These are phyloP conservation scores for Xylona heveae DNA, from an alignment of 495 filamentous ascomycete species.

Conservation along the genomic window DNA sequence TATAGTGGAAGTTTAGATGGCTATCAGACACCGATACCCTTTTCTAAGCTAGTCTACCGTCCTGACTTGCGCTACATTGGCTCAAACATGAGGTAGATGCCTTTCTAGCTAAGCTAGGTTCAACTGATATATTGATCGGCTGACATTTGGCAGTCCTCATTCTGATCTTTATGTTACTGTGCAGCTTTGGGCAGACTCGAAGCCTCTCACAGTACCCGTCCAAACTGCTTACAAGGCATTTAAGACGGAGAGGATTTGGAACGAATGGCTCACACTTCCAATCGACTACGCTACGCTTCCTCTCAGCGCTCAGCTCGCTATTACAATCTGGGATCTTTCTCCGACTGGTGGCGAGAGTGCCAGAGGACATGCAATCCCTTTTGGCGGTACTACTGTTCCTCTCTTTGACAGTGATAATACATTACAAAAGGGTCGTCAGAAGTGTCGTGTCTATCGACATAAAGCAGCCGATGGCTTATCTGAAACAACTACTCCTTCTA, in stretches of 20 bases:
- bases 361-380: slow-evolving; percentile 61
- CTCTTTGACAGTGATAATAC: slow-evolving; percentile 84
- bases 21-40: slow-evolving; percentile 53
- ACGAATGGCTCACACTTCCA: slow-evolving; percentile 86
- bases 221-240: slow-evolving; percentile 87
- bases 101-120: slow-evolving; percentile 2
- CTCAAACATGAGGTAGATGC: slow-evolving; percentile 39
- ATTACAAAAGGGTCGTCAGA: slow-evolving; percentile 76
- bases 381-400: slow-evolving; percentile 78
- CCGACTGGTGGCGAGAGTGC: slow-evolving; percentile 43
- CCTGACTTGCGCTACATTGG: slow-evolving; percentile 70
- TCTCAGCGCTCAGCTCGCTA: slow-evolving; percentile 59
- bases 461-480: slow-evolving; percentile 74
- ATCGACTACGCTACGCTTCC: slow-evolving; percentile 64
- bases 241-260: slow-evolving; percentile 63
- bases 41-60: slow-evolving; percentile 53
- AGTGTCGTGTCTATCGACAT: slow-evolving; percentile 66
- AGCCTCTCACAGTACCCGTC: slow-evolving; percentile 74
- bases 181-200: slow-evolving; percentile 90
- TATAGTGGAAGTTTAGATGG: slow-evolving; percentile 69
- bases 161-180: slow-evolving; percentile 86
- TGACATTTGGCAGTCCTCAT: slow-evolving; percentile 15
- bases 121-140: not conserved
- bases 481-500: slow-evolving; percentile 54
- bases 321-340: slow-evolving; percentile 90